Evolutionary conservation across 345 rosid species (phyloP).

Genomic region (Boechera retrofracta): DNA sequence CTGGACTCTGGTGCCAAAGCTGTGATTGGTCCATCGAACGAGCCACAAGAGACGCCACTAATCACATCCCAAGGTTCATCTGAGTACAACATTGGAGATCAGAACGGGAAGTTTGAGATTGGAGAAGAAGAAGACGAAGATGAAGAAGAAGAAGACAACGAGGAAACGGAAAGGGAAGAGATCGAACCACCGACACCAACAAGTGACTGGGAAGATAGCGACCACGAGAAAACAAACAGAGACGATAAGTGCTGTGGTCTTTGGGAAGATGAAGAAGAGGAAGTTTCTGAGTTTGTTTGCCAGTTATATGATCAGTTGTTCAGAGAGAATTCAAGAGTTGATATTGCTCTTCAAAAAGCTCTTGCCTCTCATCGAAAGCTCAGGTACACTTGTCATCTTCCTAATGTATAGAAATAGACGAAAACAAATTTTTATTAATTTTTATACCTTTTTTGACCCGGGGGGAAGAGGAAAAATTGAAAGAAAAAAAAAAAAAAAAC

Average conservation of each 20-base stretch:
- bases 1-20: slow-evolving; percentile 93
- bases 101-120: slow-evolving; percentile 85
- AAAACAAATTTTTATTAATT: background rate
- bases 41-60: slow-evolving; percentile 67
- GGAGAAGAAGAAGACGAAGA: slow-evolving; percentile 88
- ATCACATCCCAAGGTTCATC: slow-evolving; percentile 57
- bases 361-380: slow-evolving; percentile 71
- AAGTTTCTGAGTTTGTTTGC: slow-evolving; percentile 72
- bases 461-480: background rate
- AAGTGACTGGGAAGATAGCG: slow-evolving; percentile 98
- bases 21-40: slow-evolving; percentile 69
- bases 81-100: slow-evolving; percentile 53
- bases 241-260: slow-evolving; percentile 45
- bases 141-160: slow-evolving; percentile 57
- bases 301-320: slow-evolving; percentile 70
- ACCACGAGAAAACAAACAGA: slow-evolving; percentile 55
- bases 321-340: slow-evolving; percentile 73
- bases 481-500: background rate
- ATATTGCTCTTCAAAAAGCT: slow-evolving; percentile 69
- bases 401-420: slow-evolving; percentile 43
- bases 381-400: slow-evolving; percentile 85
- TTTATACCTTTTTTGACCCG: slow-evolving; percentile 41
- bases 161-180: slow-evolving; percentile 76
- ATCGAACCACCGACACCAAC: slow-evolving; percentile 61
- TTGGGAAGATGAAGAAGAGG: slow-evolving; percentile 84